These are phyloP conservation scores for Puccinia polysora DNA, from an alignment of 1,284 basidiomycete genomes.

Conservation along the genomic window DNA sequence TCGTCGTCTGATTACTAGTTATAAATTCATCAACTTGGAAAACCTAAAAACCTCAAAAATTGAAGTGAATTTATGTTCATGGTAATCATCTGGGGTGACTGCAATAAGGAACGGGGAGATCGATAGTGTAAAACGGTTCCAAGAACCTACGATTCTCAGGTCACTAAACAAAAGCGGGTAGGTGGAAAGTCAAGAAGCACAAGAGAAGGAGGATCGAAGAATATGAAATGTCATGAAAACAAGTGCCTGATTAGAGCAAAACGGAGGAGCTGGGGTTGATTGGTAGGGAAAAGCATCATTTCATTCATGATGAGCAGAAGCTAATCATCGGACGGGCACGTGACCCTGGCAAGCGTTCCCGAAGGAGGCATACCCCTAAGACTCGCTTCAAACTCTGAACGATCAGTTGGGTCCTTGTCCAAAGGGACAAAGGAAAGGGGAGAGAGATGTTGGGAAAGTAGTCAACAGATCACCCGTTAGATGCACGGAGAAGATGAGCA, in stretches of 20 bases:
- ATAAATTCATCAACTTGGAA: no score
- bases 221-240: no score
- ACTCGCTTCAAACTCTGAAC: conserved; percentile 17
- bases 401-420: conserved; percentile 19
- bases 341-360: conserved; percentile 25
- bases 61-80: no score
- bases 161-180: no score
- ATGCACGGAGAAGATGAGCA: conserved; percentile 2
- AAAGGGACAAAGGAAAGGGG: conserved; percentile 22
- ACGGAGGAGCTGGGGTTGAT: background rate
- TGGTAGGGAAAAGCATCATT: conserved; percentile 24
- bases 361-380: conserved; percentile 11
- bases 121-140: no score
- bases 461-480: conserved; percentile 5
- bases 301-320: conserved; percentile 17
- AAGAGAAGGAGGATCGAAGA: no score
- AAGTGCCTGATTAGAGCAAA: background rate
- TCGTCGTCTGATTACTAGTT: no score
- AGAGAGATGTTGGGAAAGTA: conserved; percentile 11
- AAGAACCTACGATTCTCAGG: no score
- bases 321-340: conserved; percentile 25
- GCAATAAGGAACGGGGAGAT: no score
- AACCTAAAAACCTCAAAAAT: no score
- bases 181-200: no score
- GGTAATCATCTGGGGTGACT: no score